Evolutionary conservation across 106 monocot genomes (phyloP), one percentile per base, ranked within the genome.

Genomic region (Amphibolis antarctica): DNA sequence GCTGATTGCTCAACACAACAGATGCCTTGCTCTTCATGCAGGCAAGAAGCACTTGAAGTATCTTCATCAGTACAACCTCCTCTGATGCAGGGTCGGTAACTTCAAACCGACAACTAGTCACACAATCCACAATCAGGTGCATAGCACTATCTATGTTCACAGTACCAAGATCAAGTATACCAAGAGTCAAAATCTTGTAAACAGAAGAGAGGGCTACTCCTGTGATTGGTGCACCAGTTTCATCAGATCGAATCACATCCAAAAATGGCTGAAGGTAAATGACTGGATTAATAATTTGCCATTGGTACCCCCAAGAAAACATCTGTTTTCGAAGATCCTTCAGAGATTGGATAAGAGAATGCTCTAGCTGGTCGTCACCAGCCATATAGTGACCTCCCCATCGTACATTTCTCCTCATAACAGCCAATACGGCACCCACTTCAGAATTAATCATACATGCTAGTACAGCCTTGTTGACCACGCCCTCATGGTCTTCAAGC

Each of bases 161-260:
- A 15, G 83, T 65, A 10, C 55, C 65, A 42, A 72, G 67, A 48
- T 69, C 70, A 31, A 88, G 61, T 25, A 75, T 63, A 20, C 83
- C 85, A 22, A 86, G 77, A 21, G 80, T 57, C 44, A 93, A 66
- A 69, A 93, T 81, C 69, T 86, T 89, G 74, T 86, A 73, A 22
- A 93, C 55, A 3, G 93, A 79, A 12, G 88, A 85, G 46, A 93
- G 76, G 17, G 93, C 83, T 31, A 83, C 93, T 28, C 85, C 88
- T 26, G 93, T 93, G 75, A 93, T 93, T 18, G 93, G 93, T 28
- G 93, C 93, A 44, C 88, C 83, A 1, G 86, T 89, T 76, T 93
- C 93, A 56, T 93, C 93, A 28, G 93, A 93, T 42, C 79, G 83
- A 65, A 93, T 71, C 52, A 93, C 83, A 51, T 93, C 88, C 59